A percentile compares a stretch with the other conserved stretches of the same genome.
phyloP scores from a whole-genome alignment of 371 early-diverging fungal species.

The Entomophthora muscae region DNA sequence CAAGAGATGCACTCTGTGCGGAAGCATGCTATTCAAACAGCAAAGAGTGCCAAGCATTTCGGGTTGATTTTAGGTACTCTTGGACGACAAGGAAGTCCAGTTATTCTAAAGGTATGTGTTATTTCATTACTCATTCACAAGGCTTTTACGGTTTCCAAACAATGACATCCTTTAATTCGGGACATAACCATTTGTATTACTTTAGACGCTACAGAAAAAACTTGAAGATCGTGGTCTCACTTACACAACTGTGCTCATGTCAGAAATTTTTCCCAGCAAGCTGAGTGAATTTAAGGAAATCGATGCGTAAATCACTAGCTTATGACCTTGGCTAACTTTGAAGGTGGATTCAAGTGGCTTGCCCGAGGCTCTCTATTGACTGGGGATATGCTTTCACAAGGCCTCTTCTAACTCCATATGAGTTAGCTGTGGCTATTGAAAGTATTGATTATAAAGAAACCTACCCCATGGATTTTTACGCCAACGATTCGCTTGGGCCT shows the following conservation, averaged over 20 bases:
- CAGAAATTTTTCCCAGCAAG: slow-evolving; percentile 88
- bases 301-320: slow-evolving; percentile 38
- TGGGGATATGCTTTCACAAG: slow-evolving; percentile 96
- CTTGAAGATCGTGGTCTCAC: slow-evolving; percentile 41
- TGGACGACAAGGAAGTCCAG: slow-evolving; percentile 96
- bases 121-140: too few species aligned
- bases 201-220: slow-evolving; percentile 43
- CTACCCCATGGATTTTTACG: slow-evolving; percentile 97
- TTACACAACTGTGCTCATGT: slow-evolving; percentile 62
- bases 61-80: slow-evolving; percentile 93
- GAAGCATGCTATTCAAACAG: slow-evolving; percentile 56
- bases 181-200: too few species aligned
- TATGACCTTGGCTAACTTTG: background rate
- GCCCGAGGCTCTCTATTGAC: slow-evolving; percentile 97
- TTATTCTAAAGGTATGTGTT: slow-evolving; percentile 49
- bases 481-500: slow-evolving; percentile 75
- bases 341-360: slow-evolving; percentile 95
- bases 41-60: slow-evolving; percentile 51
- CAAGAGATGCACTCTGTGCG: slow-evolving; percentile 76
- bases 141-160: too few species aligned
- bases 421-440: slow-evolving; percentile 77
- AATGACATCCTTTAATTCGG: too few species aligned
- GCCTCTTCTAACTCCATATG: slow-evolving; percentile 94
- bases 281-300: slow-evolving; percentile 73
- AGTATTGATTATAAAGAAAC: slow-evolving; percentile 54